Base-by-base conservation (phyloP, 208 protist genomes). In the Acanthamoeba royreba region DNA sequence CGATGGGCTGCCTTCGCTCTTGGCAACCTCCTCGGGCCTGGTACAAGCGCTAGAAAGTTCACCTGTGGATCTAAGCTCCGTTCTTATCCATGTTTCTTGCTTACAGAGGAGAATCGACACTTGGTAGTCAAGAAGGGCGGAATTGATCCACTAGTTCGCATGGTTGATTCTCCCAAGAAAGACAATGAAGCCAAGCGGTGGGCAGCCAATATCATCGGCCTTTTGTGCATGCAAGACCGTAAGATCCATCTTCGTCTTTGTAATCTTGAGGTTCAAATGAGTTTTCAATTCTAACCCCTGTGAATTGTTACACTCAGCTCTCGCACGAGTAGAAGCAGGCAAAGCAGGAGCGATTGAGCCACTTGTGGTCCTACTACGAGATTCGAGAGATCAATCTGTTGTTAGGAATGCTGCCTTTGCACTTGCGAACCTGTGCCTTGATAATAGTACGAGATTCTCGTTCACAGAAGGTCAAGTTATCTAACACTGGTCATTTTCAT, bases 171-270 rank as follows among this genome's bases (percentile, higher is more conserved):
- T 19, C 72, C 72, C 42, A 83, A 83, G 72, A 83, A 83, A 43
- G 72, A 83, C 43, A 22, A 45, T n/a, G 72, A 83, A 52, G 72
- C 72, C 72, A 83, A 83, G 42, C 35, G 72, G 0, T 83, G 72
- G 72, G 72, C 38, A 0, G 72, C 72, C 72, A 83, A 83, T n/a
- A n/a, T 83, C 8, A 33, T 83, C 35, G 72, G 72, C 42, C 72
- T 83, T 31, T 43, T 83, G n/a, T 83, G 72, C 72, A 83, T 83
- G 72, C 25, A 52, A 83, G 72, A 83, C 35, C 72, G 72, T 83
- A 83, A 17, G 42, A 17, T 19, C 49, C 49, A 58, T 38, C 35
- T 42, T 7, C 31, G 35, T 38, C 31, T 25, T 19, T 77, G 4
- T 31, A 5, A 38, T 5, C n/a, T 42, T 8, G 31, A 42, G 15